Evolutionary conservation across 2,329 filamentous ascomycete species (phyloP).

Genomic region (Thielaviopsis ethacetica): DNA sequence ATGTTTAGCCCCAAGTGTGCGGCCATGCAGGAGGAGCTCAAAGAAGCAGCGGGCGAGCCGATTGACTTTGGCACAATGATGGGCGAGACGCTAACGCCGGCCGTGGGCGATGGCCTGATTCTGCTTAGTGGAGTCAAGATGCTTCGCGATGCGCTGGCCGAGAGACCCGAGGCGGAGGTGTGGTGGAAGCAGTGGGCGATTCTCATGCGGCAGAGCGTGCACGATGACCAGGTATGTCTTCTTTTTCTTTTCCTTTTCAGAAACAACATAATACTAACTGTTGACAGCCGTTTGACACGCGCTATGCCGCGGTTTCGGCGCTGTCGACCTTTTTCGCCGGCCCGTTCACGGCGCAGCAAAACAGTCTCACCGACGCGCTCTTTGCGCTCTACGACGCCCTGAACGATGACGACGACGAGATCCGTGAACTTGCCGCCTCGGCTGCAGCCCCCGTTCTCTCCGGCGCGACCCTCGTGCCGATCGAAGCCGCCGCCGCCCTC

Average conservation of each 20-base stretch:
- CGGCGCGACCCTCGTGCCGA: slow-evolving; percentile 26
- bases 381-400: slow-evolving; percentile 58
- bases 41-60: background rate
- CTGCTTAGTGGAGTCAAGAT: slow-evolving; percentile 10
- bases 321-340: slow-evolving; percentile 32
- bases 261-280: background rate
- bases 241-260: background rate
- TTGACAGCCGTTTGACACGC: slow-evolving; percentile 44
- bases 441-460: slow-evolving; percentile 30
- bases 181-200: slow-evolving; percentile 27
- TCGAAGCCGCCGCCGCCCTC: slow-evolving; percentile 30
- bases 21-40: background rate
- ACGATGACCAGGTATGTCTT: slow-evolving; percentile 29
- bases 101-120: slow-evolving; percentile 4
- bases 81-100: slow-evolving; percentile 5
- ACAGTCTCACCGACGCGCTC: slow-evolving; percentile 36
- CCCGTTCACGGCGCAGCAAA: slow-evolving; percentile 9
- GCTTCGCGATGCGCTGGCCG: slow-evolving; percentile 6
- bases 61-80: slow-evolving; percentile 5
- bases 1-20: slow-evolving; percentile 7
- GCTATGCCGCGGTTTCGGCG: slow-evolving; percentile 41
- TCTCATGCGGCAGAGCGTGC: slow-evolving; percentile 31
- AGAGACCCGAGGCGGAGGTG: background rate
- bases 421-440: slow-evolving; percentile 48
- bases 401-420: slow-evolving; percentile 84